phyloP scores from a whole-genome alignment of 345 rosid genomes.

The Ceriops tagal region DNA sequence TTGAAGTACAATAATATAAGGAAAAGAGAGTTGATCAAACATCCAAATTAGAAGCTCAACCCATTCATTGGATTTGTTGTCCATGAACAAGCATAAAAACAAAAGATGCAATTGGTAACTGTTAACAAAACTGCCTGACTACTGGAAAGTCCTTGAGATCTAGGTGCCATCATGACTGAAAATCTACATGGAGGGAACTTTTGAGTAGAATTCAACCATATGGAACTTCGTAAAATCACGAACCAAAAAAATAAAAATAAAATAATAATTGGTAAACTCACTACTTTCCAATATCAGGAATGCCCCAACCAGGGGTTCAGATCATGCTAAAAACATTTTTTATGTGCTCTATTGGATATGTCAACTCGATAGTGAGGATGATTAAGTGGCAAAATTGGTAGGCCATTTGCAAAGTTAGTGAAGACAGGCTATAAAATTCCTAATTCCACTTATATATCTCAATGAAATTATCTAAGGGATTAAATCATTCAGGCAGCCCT shows the following conservation, averaged over 20 bases:
- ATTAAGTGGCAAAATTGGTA: background rate
- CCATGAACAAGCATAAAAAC: too few species aligned
- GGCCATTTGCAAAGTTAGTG: background rate
- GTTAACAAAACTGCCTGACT: background rate
- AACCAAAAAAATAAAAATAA: too few species aligned
- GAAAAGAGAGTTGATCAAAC: background rate
- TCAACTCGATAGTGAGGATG: background rate
- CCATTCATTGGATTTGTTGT: too few species aligned
- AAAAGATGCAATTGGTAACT: background rate
- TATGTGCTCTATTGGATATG: constrained; percentile 1
- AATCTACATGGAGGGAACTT: background rate
- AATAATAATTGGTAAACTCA: background rate
- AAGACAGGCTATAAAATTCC: background rate
- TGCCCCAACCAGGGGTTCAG: background rate
- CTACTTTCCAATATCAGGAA: background rate
- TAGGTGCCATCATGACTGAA: background rate
- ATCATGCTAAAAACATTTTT: too few species aligned
- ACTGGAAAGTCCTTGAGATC: background rate
- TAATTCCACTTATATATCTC: background rate
- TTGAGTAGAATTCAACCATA: background rate
- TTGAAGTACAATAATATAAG: background rate
- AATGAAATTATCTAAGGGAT: too few species aligned
- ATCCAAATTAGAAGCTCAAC: background rate
- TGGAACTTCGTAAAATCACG: background rate
- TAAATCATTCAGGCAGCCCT: background rate